Evolutionary conservation across 1,284 basidiomycete species (phyloP).

Genomic region (Leccinum ponderosum): DNA sequence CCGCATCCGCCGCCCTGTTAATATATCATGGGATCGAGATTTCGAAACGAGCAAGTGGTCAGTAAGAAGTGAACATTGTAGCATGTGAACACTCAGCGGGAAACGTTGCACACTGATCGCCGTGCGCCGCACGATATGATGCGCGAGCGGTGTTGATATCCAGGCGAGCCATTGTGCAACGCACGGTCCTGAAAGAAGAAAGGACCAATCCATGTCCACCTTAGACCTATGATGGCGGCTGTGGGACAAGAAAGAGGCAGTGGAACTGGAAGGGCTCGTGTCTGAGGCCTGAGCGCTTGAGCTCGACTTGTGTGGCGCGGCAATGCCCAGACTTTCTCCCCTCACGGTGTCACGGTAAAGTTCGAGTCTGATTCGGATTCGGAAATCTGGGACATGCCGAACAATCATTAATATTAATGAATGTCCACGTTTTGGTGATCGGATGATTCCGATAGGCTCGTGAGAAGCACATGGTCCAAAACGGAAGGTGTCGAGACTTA

Average conservation of each 20-base stretch:
- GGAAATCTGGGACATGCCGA: no score
- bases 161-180: neutral
- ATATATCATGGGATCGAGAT: neutral
- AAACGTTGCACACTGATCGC: neutral
- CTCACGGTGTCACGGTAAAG: no score
- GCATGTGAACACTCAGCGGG: neutral
- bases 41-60: neutral
- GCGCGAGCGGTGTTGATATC: neutral
- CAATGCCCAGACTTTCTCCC: neutral
- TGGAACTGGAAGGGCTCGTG: no score
- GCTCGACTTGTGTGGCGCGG: neutral
- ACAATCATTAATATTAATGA: no score
- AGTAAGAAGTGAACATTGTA: neutral
- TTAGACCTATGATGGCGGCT: neutral
- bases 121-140: neutral
- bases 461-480: no score
- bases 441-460: no score
- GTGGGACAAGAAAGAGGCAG: no score
- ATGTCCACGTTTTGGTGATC: no score
- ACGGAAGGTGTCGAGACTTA: no score
- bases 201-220: neutral
- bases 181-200: neutral
- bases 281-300: no score
- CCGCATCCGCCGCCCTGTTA: neutral
- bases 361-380: no score